Evolutionary conservation across 768 basidiomycete genomes (phyloP).

Genomic region (Rhodotorula paludigena): DNA sequence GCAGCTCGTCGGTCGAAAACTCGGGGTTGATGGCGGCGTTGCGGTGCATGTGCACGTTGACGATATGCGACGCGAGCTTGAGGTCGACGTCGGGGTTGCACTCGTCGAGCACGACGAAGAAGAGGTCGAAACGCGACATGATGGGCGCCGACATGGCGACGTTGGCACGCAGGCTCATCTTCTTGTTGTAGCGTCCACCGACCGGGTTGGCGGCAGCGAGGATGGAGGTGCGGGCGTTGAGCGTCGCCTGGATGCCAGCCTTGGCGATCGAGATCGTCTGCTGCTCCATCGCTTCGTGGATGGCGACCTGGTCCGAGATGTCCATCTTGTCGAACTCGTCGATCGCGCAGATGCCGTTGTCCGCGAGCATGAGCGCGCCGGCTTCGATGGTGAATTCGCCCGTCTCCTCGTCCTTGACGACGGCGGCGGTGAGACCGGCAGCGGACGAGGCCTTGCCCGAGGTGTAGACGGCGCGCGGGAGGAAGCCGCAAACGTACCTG

Average conservation of each 20-base stretch:
- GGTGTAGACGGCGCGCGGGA: slow-evolving; percentile 95
- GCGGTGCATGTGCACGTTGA: slow-evolving; percentile 92
- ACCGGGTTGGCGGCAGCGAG: slow-evolving; percentile 96
- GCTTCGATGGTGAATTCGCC: slow-evolving; percentile 99
- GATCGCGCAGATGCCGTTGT: slow-evolving; percentile 99
- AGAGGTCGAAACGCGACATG: slow-evolving; percentile 97
- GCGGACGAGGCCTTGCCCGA: slow-evolving; percentile 99
- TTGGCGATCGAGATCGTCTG: slow-evolving; percentile 94
- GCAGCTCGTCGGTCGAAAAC: slow-evolving; percentile 92
- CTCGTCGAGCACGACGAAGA: slow-evolving; percentile 96
- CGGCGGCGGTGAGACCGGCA: slow-evolving; percentile 96
- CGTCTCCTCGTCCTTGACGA: slow-evolving; percentile 96
- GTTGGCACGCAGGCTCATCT: slow-evolving; percentile 83
- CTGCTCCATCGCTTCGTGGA: slow-evolving; percentile 99
- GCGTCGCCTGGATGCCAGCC: slow-evolving; percentile 95
- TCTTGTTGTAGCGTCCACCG: slow-evolving; percentile 93
- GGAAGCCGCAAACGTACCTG: slow-evolving; percentile 95
- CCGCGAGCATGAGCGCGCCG: slow-evolving; percentile 96
- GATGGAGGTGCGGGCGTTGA: slow-evolving; percentile 95
- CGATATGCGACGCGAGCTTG: slow-evolving; percentile 93
- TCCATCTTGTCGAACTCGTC: slow-evolving; percentile 99
- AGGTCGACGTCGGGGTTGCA: slow-evolving; percentile 87
- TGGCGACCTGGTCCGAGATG: slow-evolving; percentile 93
- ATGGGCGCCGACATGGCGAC: slow-evolving; percentile 97
- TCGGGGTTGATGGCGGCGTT: slow-evolving; percentile 93